These are phyloP conservation scores for Schizochytrium sp. DNA, from an alignment of 108 stramenopile genomes.

Conservation along the genomic window DNA sequence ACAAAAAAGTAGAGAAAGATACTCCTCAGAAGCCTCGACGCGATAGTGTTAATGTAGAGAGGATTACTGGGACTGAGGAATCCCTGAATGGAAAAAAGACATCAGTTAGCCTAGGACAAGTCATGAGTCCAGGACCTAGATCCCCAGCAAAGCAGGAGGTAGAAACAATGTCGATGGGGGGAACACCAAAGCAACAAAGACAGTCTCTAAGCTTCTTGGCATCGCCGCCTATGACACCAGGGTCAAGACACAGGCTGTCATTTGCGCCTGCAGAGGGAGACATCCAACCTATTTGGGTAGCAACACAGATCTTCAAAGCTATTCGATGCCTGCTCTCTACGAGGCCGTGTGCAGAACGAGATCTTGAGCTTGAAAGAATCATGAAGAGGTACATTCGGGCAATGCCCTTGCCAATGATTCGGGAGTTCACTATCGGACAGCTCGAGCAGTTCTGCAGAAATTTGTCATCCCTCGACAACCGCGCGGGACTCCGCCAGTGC, in stretches of 20 bases:
- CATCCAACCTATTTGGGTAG: slow-evolving; percentile 14
- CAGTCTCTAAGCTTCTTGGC: too few species aligned
- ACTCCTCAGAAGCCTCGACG: too few species aligned
- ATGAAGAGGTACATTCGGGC: not conserved
- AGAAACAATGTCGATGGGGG: too few species aligned
- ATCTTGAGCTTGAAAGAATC: slow-evolving; percentile 4
- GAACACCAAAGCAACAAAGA: too few species aligned
- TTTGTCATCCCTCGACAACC: not conserved
- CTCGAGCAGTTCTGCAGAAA: not conserved
- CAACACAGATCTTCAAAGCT: slow-evolving; percentile 23
- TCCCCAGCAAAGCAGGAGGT: too few species aligned
- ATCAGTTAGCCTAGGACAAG: too few species aligned
- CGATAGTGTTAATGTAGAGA: too few species aligned
- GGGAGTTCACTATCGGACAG: not conserved
- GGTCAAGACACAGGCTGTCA: not conserved
- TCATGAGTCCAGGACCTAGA: too few species aligned
- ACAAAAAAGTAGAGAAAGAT: too few species aligned
- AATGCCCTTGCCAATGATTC: not conserved
- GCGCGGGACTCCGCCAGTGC: not conserved
- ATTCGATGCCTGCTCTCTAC: not conserved
- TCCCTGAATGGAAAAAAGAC: too few species aligned
- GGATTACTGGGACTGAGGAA: too few species aligned
- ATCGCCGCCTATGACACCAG: not conserved
- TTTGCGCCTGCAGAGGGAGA: not conserved
- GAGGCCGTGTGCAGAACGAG: not conserved